Conservation (phyloP, 371 early-diverging fungal species). For the Mucor irregularis region DNA sequence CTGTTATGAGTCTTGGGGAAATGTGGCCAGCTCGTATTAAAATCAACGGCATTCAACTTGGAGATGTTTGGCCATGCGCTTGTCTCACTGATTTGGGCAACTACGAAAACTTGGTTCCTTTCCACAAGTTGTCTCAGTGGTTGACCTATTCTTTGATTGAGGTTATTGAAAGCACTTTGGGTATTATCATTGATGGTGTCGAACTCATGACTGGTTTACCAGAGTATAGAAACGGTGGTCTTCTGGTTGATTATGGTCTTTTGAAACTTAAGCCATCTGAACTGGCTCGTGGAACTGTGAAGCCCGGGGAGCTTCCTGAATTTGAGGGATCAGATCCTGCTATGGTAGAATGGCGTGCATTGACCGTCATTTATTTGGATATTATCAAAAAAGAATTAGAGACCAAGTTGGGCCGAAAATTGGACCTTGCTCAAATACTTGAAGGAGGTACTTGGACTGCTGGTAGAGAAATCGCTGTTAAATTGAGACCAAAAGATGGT, state of each 20-base stretch:
- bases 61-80: slow-evolving; percentile 90
- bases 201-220: slow-evolving; percentile 86
- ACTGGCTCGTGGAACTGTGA: slow-evolving; percentile 22
- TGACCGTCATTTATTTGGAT: slow-evolving; percentile 87
- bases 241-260: slow-evolving; percentile 47
- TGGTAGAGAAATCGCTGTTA: slow-evolving; percentile 86
- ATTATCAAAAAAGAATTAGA: slow-evolving; percentile 61
- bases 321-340: slow-evolving; percentile 81
- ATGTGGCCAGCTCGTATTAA: slow-evolving; percentile 65
- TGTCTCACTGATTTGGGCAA: slow-evolving; percentile 37
- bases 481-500: slow-evolving; percentile 70
- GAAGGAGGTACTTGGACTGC: slow-evolving; percentile 93
- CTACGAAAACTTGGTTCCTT: slow-evolving; percentile 64
- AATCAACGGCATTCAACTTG: slow-evolving; percentile 74
- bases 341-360: slow-evolving; percentile 91
- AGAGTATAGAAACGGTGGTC: slow-evolving; percentile 90
- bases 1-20: slow-evolving; percentile 61
- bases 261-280: slow-evolving; percentile 38
- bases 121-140: slow-evolving; percentile 96
- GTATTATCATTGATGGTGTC: slow-evolving; percentile 57
- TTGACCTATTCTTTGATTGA: slow-evolving; percentile 91
- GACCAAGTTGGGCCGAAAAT: slow-evolving; percentile 46
- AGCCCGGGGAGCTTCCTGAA: slow-evolving; percentile 44
- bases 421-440: slow-evolving; percentile 83
- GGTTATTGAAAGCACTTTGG: slow-evolving; percentile 62